phyloP scores from a whole-genome alignment of 164 flowering plant genomes.

The Kalanchoe fedtschenkoi region DNA sequence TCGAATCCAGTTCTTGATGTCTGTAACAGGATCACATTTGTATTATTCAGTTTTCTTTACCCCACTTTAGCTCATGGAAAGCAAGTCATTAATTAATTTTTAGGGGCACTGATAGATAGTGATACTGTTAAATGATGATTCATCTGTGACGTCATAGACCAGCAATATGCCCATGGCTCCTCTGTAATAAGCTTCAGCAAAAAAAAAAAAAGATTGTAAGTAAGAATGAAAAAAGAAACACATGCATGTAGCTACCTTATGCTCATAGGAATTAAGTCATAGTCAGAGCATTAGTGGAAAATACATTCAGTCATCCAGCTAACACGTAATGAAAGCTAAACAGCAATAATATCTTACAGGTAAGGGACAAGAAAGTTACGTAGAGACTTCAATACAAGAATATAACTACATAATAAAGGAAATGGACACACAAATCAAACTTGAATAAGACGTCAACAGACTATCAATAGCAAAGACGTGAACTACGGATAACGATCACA shows the following conservation, averaged over 20 bases:
- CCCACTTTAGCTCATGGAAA: neutral
- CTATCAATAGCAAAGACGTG: neutral
- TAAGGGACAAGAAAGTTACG: neutral
- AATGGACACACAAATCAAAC: neutral
- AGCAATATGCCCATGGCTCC: conserved; percentile 61
- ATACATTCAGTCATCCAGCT: neutral
- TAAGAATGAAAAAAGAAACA: neutral
- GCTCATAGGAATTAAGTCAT: neutral
- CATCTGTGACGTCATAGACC: conserved; percentile 53
- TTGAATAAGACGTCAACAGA: neutral
- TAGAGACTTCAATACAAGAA: neutral
- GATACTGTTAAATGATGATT: conserved; percentile 48
- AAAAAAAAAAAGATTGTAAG: neutral
- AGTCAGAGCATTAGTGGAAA: neutral
- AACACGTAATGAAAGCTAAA: neutral
- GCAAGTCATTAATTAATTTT: neutral
- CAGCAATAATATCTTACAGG: neutral
- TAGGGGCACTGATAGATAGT: conserved; percentile 7
- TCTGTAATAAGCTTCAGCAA: conserved; percentile 34
- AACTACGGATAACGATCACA: neutral
- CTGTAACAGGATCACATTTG: conserved; percentile 21
- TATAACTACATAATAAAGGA: neutral
- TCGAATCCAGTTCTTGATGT: conserved; percentile 66
- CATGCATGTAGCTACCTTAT: neutral
- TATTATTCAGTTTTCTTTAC: conserved; percentile 4